phyloP scores from a whole-genome alignment of 352 stramenopile genomes.

The Globisporangium spiculum region DNA sequence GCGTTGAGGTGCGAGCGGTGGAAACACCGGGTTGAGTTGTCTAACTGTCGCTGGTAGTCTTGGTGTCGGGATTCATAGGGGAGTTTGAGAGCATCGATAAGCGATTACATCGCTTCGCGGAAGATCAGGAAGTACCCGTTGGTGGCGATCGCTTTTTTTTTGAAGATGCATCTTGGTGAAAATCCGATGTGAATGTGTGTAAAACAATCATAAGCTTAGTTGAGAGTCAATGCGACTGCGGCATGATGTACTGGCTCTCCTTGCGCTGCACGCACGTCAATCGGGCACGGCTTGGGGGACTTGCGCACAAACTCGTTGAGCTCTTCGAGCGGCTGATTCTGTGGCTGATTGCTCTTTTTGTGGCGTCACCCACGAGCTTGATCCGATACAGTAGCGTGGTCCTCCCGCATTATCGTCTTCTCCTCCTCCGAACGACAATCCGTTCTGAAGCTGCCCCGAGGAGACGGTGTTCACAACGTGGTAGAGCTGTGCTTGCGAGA shows the following conservation, averaged over 20 bases:
- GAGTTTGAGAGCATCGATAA: not conserved
- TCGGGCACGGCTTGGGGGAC: too few species aligned
- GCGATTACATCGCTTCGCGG: too few species aligned
- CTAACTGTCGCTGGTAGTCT: not conserved
- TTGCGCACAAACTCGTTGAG: not conserved
- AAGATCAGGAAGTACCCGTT: too few species aligned
- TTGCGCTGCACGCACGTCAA: too few species aligned
- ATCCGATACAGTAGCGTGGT: conserved; percentile 31
- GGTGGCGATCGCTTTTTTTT: too few species aligned
- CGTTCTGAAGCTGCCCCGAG: not conserved
- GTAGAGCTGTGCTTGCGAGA: not conserved
- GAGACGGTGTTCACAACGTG: not conserved
- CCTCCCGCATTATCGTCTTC: conserved; percentile 17
- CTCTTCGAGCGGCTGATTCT: not conserved
- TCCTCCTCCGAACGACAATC: not conserved
- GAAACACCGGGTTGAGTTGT: not conserved
- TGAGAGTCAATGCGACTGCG: too few species aligned
- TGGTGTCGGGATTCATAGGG: too few species aligned
- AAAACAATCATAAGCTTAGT: too few species aligned
- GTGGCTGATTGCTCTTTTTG: not conserved
- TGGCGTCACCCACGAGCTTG: conserved; percentile 11
- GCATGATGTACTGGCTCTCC: too few species aligned
- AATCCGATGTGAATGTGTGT: too few species aligned
- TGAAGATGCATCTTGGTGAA: too few species aligned
- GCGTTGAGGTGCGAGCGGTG: not conserved